These are phyloP conservation scores for Yamadazyma laniorum DNA, from an alignment of 805 yeast genomes.

Conservation along the genomic window DNA sequence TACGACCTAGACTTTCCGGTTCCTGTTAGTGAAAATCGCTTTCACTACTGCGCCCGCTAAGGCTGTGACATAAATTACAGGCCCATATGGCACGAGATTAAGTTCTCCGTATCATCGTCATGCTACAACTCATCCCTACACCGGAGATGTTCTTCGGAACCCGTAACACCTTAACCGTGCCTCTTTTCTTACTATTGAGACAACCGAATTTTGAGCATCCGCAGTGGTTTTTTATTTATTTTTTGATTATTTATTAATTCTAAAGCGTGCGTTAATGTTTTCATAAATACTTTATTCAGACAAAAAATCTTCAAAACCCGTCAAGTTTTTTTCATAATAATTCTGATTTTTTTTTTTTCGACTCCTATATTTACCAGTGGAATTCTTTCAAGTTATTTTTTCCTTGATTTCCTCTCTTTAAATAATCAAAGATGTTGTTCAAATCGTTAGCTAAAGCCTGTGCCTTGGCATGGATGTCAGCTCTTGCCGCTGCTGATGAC, in stretches of 20 bases:
- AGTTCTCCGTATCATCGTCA: too few relatives aligned
- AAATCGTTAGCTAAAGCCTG: slow-evolving; percentile 4
- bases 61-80: too few relatives aligned
- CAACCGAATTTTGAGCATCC: too few relatives aligned
- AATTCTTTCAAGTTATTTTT: neutral
- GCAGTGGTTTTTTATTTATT: slow-evolving; percentile 1
- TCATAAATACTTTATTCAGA: slow-evolving; percentile 6
- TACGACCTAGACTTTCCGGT: too few relatives aligned
- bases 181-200: slow-evolving; percentile 1
- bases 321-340: slow-evolving; percentile 5
- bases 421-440: slow-evolving; percentile 8
- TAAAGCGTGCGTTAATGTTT: slow-evolving; percentile 4
- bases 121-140: too few relatives aligned
- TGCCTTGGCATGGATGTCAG: slow-evolving; percentile 6
- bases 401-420: neutral
- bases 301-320: slow-evolving; percentile 3
- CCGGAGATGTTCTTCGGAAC: too few relatives aligned
- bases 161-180: slow-evolving; percentile 2
- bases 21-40: too few relatives aligned
- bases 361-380: neutral
- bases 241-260: slow-evolving; percentile 1
- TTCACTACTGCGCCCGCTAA: too few relatives aligned
- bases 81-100: too few relatives aligned
- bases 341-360: neutral
- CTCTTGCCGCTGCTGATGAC: slow-evolving; percentile 31